Evolutionary conservation across 352 stramenopile genomes (phyloP), one percentile per base, ranked within the genome.

Genomic region (Phytophthora rubi): DNA sequence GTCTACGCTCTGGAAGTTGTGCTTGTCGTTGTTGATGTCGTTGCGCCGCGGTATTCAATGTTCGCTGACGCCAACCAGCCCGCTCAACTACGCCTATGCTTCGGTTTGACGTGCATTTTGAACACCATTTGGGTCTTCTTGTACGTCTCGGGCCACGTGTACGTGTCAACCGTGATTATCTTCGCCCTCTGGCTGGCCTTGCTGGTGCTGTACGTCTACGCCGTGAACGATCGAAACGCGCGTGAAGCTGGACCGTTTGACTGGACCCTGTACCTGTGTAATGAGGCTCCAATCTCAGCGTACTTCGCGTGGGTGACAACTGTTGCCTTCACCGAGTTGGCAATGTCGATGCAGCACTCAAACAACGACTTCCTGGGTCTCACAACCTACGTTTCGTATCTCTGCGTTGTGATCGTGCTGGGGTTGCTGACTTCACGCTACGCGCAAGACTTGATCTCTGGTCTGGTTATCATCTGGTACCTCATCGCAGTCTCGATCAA

Each of bases 221-320:
- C 87, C n/a, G 76, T 93, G 21, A 93, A 91, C 48, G 87, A 94
- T 59, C 85, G 85, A 28, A 84, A 81, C 42, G 48, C 71, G 56
- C 79, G 77, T n/a, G 67, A 70, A n/a, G 70, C 61, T n/a, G 70
- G 65, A 7, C 70, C 55, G 13, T 83, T 88, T 58, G 80, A 91
- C 60, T 94, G 86, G 86, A 68, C 76, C n/a, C 44, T 81, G 30
- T 93, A 93, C 71, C 32, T 90, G 37, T 93, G 85, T 76, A 92
- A 88, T 51, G 83, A 93, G 58, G 63, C 93, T 18, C 82, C 87
- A 12, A 85, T 93, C 65, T 85, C 85, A 8, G 68, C 88, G 67
- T 94, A 94, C 73, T 92, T 94, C 73, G 81, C 78, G 8, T 94
- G 86, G 86, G 83, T 94, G 53, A 93, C 85, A 1, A 85, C 79